phyloP scores from a whole-genome alignment of 345 rosid species.

The Syzygium grande region DNA sequence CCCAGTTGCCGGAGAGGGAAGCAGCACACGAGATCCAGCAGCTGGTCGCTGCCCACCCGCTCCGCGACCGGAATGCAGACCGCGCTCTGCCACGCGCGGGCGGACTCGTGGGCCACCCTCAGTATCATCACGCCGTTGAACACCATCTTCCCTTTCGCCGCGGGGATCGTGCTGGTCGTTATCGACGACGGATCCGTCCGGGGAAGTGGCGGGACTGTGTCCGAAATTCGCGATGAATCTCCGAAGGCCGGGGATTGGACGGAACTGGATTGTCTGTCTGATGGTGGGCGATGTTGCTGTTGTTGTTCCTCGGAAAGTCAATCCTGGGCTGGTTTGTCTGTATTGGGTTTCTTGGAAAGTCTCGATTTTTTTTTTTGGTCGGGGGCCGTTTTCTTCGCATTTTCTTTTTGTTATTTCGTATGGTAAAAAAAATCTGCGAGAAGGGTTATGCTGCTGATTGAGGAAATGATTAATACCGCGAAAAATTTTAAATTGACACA shows the following conservation, averaged over 20 bases:
- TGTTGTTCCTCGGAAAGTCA: background rate
- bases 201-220: background rate
- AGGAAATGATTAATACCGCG: background rate
- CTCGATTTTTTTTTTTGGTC: background rate
- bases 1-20: slow-evolving; percentile 61
- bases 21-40: slow-evolving; percentile 60
- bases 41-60: slow-evolving; percentile 31
- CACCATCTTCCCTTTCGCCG: slow-evolving; percentile 25
- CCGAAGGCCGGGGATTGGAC: background rate
- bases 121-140: slow-evolving; percentile 35
- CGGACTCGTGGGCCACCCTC: slow-evolving; percentile 39
- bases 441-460: background rate
- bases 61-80: slow-evolving; percentile 20
- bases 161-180: background rate
- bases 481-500: too few species aligned
- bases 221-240: background rate
- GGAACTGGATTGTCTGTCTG: background rate
- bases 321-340: background rate
- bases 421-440: background rate
- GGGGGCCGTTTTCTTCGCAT: background rate
- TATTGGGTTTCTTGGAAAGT: background rate
- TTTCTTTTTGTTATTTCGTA: background rate
- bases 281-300: background rate
- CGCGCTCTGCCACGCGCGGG: slow-evolving; percentile 33
- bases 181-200: background rate